phyloP scores from a whole-genome alignment of 805 yeast genomes.

The Candida stauntonica region DNA sequence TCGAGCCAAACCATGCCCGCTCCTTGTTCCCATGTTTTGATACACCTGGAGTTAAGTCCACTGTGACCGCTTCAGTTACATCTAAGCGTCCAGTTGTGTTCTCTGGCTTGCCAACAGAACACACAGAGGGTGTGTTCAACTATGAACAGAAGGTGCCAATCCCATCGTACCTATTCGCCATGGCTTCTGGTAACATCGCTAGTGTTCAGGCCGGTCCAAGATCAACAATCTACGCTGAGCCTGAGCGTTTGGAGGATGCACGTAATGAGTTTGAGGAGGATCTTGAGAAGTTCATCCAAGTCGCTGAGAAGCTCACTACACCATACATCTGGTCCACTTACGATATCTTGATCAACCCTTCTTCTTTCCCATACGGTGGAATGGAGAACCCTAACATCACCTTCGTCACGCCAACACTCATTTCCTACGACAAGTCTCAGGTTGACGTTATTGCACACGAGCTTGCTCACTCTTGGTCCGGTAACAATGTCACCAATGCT shows the following conservation, averaged over 20 bases:
- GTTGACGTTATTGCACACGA: slow-evolving; percentile 92
- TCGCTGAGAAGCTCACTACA: slow-evolving; percentile 74
- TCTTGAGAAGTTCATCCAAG: slow-evolving; percentile 70
- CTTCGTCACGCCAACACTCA: slow-evolving; percentile 84
- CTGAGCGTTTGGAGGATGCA: slow-evolving; percentile 59
- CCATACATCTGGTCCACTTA: slow-evolving; percentile 82
- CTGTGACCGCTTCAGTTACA: slow-evolving; percentile 50
- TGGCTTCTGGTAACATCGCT: slow-evolving; percentile 77
- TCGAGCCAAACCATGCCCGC: slow-evolving; percentile 90
- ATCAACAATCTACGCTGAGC: slow-evolving; percentile 78
- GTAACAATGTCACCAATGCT: slow-evolving; percentile 84
- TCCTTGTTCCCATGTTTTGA: slow-evolving; percentile 87
- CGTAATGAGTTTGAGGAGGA: slow-evolving; percentile 78
- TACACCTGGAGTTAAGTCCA: slow-evolving; percentile 78
- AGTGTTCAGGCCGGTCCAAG: slow-evolving; percentile 78
- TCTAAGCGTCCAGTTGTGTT: slow-evolving; percentile 70
- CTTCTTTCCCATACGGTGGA: slow-evolving; percentile 83
- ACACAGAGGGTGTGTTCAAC: slow-evolving; percentile 31
- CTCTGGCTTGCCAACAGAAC: slow-evolving; percentile 51
- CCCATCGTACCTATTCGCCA: slow-evolving; percentile 77
- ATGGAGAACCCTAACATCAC: slow-evolving; percentile 94
- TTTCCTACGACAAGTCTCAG: slow-evolving; percentile 79
- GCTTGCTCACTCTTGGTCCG: slow-evolving; percentile 90
- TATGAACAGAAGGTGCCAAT: slow-evolving; percentile 79
- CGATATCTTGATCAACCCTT: slow-evolving; percentile 76